Evolutionary conservation across 148 eudicot genomes (phyloP), one percentile per base, ranked within the genome.

Genomic region (Simmondsia chinensis): DNA sequence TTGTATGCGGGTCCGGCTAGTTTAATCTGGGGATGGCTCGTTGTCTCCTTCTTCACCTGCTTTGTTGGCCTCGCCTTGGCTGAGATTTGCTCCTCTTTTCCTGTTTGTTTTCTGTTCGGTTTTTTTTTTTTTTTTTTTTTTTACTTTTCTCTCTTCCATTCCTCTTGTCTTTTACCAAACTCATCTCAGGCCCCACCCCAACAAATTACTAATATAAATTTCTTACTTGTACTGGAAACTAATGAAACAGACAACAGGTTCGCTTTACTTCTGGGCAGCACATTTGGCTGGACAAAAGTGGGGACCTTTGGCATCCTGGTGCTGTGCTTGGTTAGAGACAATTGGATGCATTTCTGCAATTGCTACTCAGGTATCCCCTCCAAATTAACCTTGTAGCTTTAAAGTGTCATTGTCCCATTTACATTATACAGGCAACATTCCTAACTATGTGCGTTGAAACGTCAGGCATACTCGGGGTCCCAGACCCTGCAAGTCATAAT

Each of bases 251-350:
- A 78, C 85, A 0, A 78, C 85, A 43, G 85, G 85, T 20, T 78
- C 85, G 20, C 77, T 74, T 21, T 78, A 78, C 46, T 78, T 78
- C 42, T 78, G 85, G 85, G 80, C 80, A 33, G 85, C 80, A 1
- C 85, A 78, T 71, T 58, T 78, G 52, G 80, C 80, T 5, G 85
- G 85, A 9, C 80, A 77, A 0, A 71, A 47, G 48, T 78, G 85
- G 85, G 85, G 85, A 1, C 85, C 80, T 1, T 74, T 78, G 64
- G 77, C 85, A 39, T 78, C 85, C 7, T 78, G 85, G 85, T 78
- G 85, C 39, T 78, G 85, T 40, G 80, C 85, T 3, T 74, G 85
- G 80, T 74, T 78, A 7, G 85, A 78, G 65, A 58, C 85, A 1
- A 78, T 78, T 9, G 85, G 85, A 5, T 70, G 74, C 27, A 61